Conservation (phyloP, 305 asterid genomes). For the Plantago coronopus region DNA sequence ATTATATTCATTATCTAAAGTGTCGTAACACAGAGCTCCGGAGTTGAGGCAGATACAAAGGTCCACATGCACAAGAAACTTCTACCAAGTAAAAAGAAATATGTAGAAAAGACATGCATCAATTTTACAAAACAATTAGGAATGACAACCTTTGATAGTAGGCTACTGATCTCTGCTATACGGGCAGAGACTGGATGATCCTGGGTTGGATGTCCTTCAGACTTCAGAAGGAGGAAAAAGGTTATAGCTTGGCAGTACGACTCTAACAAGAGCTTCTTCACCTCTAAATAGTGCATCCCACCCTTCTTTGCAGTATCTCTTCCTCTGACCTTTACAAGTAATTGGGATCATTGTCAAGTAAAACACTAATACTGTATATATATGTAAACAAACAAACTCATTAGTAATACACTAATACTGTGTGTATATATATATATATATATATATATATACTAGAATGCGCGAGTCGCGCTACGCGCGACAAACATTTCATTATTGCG, state of each 20-base stretch:
- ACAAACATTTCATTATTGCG: too few species aligned
- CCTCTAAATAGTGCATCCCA: conserved; percentile 64
- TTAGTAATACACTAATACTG: too few species aligned
- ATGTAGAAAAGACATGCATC: conserved; percentile 1
- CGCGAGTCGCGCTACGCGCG: too few species aligned
- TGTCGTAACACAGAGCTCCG: background rate
- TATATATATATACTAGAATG: too few species aligned
- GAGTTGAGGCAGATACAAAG: background rate
- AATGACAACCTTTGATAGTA: conserved; percentile 71
- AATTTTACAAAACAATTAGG: conserved; percentile 23
- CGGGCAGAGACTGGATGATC: conserved; percentile 95
- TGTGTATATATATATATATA: too few species aligned
- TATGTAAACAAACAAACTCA: too few species aligned
- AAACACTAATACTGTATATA: too few species aligned
- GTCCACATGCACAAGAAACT: conserved; percentile 9
- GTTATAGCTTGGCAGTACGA: conserved; percentile 90
- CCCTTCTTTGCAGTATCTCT: conserved; percentile 46
- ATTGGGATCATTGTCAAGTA: conserved; percentile 23
- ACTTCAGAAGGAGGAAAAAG: conserved; percentile 87
- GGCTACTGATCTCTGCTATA: conserved; percentile 75
- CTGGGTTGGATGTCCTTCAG: conserved; percentile 88
- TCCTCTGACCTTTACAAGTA: conserved; percentile 51
- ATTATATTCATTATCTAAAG: too few species aligned
- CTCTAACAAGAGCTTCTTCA: conserved; percentile 71
- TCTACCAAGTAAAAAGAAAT: background rate